Conservation (phyloP, 352 stramenopile species). For the Pythium monospermum region DNA sequence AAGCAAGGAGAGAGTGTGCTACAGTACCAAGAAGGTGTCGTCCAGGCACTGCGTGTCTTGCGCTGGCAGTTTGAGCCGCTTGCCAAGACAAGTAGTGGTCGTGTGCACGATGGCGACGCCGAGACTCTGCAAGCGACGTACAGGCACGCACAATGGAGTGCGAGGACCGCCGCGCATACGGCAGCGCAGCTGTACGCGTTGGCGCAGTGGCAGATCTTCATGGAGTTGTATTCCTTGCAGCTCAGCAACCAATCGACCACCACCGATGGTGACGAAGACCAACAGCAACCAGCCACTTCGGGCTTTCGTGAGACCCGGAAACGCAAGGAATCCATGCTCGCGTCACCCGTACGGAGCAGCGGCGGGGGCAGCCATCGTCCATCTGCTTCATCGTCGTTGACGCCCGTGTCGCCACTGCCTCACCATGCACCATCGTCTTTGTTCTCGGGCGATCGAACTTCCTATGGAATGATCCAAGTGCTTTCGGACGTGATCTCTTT, state of each 20-base stretch:
- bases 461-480: constrained; percentile 62
- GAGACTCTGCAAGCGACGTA: constrained; percentile 14
- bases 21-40: constrained; percentile 17
- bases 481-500: constrained; percentile 44
- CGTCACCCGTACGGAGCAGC: constrained; percentile 36
- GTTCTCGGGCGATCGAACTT: constrained; percentile 63
- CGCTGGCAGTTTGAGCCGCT: constrained; percentile 14
- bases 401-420: constrained; percentile 14
- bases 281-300: constrained; percentile 1
- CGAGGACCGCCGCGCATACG: constrained; percentile 10
- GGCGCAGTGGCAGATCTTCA: constrained; percentile 61
- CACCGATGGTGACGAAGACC: neutral
- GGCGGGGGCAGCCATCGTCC: no score
- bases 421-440: constrained; percentile 29
- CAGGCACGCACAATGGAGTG: constrained; percentile 14
- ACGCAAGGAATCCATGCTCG: constrained; percentile 72
- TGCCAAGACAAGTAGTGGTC: no score
- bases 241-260: constrained; percentile 1
- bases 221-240: constrained; percentile 63
- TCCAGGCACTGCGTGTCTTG: constrained; percentile 6
- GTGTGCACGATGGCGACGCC: neutral
- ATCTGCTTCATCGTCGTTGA: constrained; percentile 3
- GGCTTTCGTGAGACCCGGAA: constrained; percentile 26
- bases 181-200: constrained; percentile 50
- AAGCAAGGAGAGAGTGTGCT: constrained; percentile 20